Evolutionary conservation across 1,284 basidiomycete genomes (phyloP).

Genomic region (Neolentinus lepideus): DNA sequence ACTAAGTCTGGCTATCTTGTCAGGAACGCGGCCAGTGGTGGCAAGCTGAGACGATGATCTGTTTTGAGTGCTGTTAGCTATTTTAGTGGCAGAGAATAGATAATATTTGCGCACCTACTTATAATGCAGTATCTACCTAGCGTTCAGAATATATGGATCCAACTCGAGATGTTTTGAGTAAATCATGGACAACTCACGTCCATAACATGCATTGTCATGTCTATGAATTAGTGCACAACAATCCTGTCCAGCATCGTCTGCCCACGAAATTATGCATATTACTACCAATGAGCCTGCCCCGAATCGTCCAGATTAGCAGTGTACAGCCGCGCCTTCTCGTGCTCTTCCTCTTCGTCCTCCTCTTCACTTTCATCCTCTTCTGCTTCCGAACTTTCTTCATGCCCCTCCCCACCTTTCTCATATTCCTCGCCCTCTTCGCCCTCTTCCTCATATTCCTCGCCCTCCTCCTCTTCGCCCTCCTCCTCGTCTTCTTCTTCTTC

Average conservation of each 20-base stretch:
- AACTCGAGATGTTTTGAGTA: too few relatives aligned
- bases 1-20: too few relatives aligned
- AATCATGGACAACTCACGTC: too few relatives aligned
- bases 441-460: slow-evolving; percentile 16
- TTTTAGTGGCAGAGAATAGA: too few relatives aligned
- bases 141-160: too few relatives aligned
- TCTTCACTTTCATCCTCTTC: slow-evolving; percentile 30
- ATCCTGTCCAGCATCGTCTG: background rate
- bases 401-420: background rate
- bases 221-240: too few relatives aligned
- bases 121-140: too few relatives aligned
- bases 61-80: too few relatives aligned
- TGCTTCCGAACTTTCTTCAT: slow-evolving; percentile 10
- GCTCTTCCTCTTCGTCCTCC: slow-evolving; percentile 35
- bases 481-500: slow-evolving; percentile 23
- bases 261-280: background rate
- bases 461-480: slow-evolving; percentile 19
- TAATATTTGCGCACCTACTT: too few relatives aligned
- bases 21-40: too few relatives aligned
- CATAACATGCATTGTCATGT: too few relatives aligned
- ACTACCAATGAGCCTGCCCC: background rate
- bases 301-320: background rate
- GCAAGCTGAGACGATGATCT: too few relatives aligned
- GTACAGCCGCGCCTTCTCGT: slow-evolving; percentile 7
- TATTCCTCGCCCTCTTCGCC: slow-evolving; percentile 19